Conservation (phyloP, 2,329 filamentous ascomycete genomes). For the Pseudofabraea citricarpa region DNA sequence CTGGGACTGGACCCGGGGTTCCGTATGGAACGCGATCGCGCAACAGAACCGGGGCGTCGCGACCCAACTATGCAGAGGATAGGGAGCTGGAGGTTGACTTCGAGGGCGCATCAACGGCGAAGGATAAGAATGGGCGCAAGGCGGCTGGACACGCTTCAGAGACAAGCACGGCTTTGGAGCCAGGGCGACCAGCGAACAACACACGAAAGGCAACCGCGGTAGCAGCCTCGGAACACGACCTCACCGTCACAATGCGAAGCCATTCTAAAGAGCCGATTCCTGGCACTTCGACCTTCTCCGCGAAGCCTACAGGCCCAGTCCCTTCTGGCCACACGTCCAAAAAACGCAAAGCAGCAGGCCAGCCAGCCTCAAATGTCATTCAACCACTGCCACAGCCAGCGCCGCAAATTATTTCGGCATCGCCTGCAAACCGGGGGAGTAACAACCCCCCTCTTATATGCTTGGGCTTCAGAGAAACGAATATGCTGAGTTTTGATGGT, state of each 20-base stretch:
- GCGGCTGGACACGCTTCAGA: conserved; percentile 35
- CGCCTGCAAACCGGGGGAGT: conserved; percentile 13
- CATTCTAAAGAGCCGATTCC: conserved; percentile 44
- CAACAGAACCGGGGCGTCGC: conserved; percentile 73
- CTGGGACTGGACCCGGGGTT: conserved; percentile 25
- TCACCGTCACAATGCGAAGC: conserved; percentile 15
- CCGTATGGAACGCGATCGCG: conserved; percentile 92
- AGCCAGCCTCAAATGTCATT: conserved; percentile 19
- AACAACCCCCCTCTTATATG: conserved; percentile 12
- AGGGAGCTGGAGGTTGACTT: conserved; percentile 88
- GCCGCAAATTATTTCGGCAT: conserved; percentile 6
- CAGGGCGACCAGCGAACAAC: conserved; percentile 11
- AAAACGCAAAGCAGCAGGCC: conserved; percentile 72
- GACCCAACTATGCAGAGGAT: conserved; percentile 94
- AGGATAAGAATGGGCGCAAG: conserved; percentile 55
- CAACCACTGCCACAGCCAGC: conserved; percentile 9
- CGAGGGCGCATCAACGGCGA: conserved; percentile 57
- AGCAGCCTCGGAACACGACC: conserved; percentile 21
- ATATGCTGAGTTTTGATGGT: conserved; percentile 84
- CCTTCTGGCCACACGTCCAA: conserved; percentile 51
- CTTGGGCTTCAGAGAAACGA: conserved; percentile 53
- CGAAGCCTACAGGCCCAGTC: conserved; percentile 29
- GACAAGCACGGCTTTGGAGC: conserved; percentile 9
- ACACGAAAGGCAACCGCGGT: conserved; percentile 35
- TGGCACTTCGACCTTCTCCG: conserved; percentile 54